Percentiles rank a stretch among this genome's conserved stretches.
phyloP scores from a whole-genome alignment of 148 eudicot species.

The Rhododendron molle region DNA sequence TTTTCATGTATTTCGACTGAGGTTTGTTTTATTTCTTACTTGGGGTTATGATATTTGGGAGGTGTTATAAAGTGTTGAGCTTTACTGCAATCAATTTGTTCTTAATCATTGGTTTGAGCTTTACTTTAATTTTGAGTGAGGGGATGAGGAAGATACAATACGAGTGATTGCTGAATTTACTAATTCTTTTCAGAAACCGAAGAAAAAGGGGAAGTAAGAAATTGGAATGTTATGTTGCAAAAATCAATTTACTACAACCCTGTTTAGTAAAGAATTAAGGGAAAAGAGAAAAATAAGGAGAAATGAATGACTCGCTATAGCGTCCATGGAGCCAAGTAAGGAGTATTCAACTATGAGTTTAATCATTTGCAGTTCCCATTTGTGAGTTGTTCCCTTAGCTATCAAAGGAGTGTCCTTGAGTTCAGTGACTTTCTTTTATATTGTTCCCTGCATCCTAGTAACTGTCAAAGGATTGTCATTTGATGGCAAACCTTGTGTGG shows the following conservation, averaged over 20 bases:
- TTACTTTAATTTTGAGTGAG: neutral
- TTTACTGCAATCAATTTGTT: too few species aligned
- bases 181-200: neutral
- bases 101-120: neutral
- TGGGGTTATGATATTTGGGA: neutral
- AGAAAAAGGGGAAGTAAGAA: neutral
- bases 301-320: neutral
- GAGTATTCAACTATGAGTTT: neutral
- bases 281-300: neutral
- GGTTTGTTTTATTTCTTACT: conserved; percentile 5
- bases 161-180: neutral
- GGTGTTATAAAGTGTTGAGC: neutral
- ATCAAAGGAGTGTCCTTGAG: neutral
- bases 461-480: neutral
- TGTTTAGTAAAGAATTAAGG: neutral
- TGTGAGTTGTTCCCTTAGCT: too few species aligned
- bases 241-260: neutral
- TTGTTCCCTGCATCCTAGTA: neutral
- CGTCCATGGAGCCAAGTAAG: neutral
- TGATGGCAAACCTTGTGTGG: neutral
- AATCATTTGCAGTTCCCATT: neutral
- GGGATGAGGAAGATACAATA: neutral
- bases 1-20: neutral
- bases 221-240: neutral
- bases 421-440: neutral